Evolutionary conservation across 2,329 filamentous ascomycete genomes (phyloP).

Genomic region (Talaromyces atroroseus): DNA sequence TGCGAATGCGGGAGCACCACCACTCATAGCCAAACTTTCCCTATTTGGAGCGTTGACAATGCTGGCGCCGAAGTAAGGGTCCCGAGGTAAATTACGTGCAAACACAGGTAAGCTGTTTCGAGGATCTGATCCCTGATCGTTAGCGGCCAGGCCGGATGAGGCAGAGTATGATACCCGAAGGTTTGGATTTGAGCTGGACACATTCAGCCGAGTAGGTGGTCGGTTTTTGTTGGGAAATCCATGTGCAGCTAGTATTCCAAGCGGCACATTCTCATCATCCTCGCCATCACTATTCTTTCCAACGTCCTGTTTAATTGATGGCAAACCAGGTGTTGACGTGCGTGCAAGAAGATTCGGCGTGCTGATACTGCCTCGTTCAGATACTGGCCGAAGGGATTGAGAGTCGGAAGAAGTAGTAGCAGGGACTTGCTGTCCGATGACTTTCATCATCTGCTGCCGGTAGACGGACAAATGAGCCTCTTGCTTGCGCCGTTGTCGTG

Average conservation of each 20-base stretch:
- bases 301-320: conserved; percentile 33
- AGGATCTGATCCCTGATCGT: conserved; percentile 38
- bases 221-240: conserved; percentile 77
- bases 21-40: conserved; percentile 68
- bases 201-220: conserved; percentile 63
- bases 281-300: conserved; percentile 51
- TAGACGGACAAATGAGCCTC: conserved; percentile 87
- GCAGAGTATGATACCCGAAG: conserved; percentile 53
- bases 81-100: conserved; percentile 72
- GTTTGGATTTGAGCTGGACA: conserved; percentile 66
- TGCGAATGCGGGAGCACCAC: conserved; percentile 45
- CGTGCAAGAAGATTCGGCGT: conserved; percentile 53
- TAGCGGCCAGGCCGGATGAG: conserved; percentile 53
- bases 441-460: conserved; percentile 94
- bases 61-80: conserved; percentile 77
- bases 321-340: conserved; percentile 28
- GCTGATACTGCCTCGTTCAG: conserved; percentile 55
- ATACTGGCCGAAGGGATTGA: conserved; percentile 44
- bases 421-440: conserved; percentile 63
- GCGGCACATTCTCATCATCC: conserved; percentile 80
- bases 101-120: conserved; percentile 67
- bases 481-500: conserved; percentile 76
- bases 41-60: conserved; percentile 66
- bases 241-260: conserved; percentile 81
- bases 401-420: conserved; percentile 38